Base-by-base conservation (phyloP, 2,329 filamentous ascomycete species). In the Aspergillus uvarum region DNA sequence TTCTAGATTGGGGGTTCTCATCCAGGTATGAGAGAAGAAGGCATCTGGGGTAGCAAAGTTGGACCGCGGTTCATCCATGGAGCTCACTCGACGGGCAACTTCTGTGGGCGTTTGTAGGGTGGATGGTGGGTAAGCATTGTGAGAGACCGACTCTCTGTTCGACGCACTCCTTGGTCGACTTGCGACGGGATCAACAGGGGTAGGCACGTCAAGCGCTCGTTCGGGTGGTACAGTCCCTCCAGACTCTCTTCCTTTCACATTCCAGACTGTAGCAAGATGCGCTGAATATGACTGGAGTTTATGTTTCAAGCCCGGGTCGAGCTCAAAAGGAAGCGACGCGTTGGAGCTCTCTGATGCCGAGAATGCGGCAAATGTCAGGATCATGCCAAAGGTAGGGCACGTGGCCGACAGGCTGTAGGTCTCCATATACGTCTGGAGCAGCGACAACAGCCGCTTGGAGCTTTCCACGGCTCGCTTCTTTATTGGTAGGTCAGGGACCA, bases 331-430 rank as follows among this genome's bases (percentile, higher is more conserved):
- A n/a, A 52, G 54, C 4, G 59, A 24, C 1, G 60, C 32, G 11
- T 31, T 38, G 12, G 58, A 57, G 12, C 53, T 62, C n/a, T 59
- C 53, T n/a, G 38, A 47, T 19, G 54, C 38, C 5, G 38, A 54
- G 3, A 65, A 61, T 72, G 74, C 69, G 16, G 73, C 72, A 56
- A 71, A 71, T 44, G 69, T 74, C 29, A 79, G 66, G 24, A 77
- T 72, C 63, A 75, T 73, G 22, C 77, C 77, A 57, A 78, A 78
- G 0, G 72, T 83, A 58, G 72, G 77, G 62, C 63, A 75, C 54
- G 67, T 76, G 52, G 72, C 78, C 38, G 69, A 76, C 58, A 74
- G 73, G 31, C 77, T 76, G 61, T 76, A 78, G 16, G 69, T 73
- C 44, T 79, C 76, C 69, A 81, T 68, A 60, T 76, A 72, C 61